Conservation (phyloP, 2,329 filamentous ascomycete genomes). For the Fusarium tricinctum region DNA sequence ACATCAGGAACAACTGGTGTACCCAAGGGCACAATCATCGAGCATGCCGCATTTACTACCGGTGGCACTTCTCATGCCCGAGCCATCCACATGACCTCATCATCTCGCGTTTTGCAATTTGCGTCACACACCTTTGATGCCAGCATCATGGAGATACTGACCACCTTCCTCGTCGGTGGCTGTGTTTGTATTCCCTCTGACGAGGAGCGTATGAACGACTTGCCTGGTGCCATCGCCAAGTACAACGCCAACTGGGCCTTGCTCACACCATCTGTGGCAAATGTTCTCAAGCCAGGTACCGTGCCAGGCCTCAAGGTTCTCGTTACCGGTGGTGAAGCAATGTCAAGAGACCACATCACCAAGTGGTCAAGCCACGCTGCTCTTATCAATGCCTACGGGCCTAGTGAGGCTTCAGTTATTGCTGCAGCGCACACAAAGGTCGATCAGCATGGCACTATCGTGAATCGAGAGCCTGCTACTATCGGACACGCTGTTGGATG, state of each 20-base stretch:
- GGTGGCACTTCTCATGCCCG: slow-evolving; percentile 37
- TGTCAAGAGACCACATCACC: slow-evolving; percentile 23
- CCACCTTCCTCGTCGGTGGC: slow-evolving; percentile 41
- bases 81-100: slow-evolving; percentile 20
- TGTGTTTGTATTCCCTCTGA: slow-evolving; percentile 37
- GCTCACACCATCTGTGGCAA: slow-evolving; percentile 37
- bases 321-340: slow-evolving; percentile 33
- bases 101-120: slow-evolving; percentile 39
- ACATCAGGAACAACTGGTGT: slow-evolving; percentile 42
- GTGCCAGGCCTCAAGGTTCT: slow-evolving; percentile 17
- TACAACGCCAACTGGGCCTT: slow-evolving; percentile 37
- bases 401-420: slow-evolving; percentile 26
- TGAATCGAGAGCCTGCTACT: slow-evolving; percentile 9
- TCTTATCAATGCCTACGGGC: slow-evolving; percentile 40
- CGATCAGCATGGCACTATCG: not conserved
- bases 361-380: slow-evolving; percentile 30
- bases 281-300: slow-evolving; percentile 26
- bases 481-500: slow-evolving; percentile 24
- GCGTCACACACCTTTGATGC: slow-evolving; percentile 34
- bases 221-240: slow-evolving; percentile 21
- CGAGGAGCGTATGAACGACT: slow-evolving; percentile 32
- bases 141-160: slow-evolving; percentile 43
- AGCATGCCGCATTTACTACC: slow-evolving; percentile 32
- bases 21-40: slow-evolving; percentile 39
- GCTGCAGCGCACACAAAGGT: slow-evolving; percentile 23